Percentiles rank a stretch among this genome's conserved stretches.
phyloP scores from a whole-genome alignment of 164 flowering plant species.

The Echeveria elegans region DNA sequence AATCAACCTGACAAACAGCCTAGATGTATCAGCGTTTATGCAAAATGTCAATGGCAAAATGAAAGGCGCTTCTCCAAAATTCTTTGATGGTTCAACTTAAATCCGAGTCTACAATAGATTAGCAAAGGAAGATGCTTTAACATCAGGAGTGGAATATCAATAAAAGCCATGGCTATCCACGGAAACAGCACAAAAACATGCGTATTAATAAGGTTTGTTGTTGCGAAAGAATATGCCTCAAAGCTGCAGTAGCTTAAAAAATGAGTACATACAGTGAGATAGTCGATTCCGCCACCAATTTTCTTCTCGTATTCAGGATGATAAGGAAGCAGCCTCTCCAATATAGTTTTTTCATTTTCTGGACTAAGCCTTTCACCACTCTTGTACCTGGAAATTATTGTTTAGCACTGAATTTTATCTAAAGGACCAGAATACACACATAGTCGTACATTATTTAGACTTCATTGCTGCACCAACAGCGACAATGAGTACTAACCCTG shows the following conservation, averaged over 20 bases:
- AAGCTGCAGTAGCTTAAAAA: neutral
- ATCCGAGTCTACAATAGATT: too few relatives aligned
- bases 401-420: neutral
- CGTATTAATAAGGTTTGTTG: neutral
- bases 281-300: constrained; percentile 81
- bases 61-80: too few relatives aligned
- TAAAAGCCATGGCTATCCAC: neutral
- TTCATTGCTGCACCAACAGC: neutral
- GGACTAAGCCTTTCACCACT: constrained; percentile 62
- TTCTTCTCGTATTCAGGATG: constrained; percentile 80
- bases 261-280: constrained; percentile 49
- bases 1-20: constrained; percentile 50
- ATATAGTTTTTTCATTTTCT: constrained; percentile 64
- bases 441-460: neutral
- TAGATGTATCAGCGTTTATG: constrained; percentile 6
- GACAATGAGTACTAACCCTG: neutral
- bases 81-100: neutral
- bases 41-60: neutral
- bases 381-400: constrained; percentile 44
- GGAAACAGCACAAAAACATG: neutral
- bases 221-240: neutral
- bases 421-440: too few relatives aligned
- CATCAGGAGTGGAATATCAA: neutral
- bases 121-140: too few relatives aligned
- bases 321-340: constrained; percentile 70